Base-by-base conservation (phyloP, 495 filamentous ascomycete species). In the Penicillium canescens region DNA sequence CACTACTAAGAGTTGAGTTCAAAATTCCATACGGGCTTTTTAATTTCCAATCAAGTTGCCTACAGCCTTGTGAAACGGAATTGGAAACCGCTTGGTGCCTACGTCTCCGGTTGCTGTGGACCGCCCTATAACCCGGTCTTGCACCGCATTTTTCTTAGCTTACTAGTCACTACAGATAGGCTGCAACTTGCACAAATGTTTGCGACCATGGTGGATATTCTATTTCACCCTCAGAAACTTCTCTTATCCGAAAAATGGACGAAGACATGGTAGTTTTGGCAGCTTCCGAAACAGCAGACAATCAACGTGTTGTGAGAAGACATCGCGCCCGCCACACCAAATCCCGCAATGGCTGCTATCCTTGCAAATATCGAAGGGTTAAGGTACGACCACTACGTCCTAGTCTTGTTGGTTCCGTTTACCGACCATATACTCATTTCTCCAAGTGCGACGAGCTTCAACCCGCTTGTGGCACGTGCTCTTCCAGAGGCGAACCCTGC, bases 391-490 rank as follows among this genome's bases (percentile, higher is more conserved):
- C 24, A 18, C 11, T n/a, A n/a, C n/a, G n/a, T n/a, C n/a, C n/a
- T n/a, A n/a, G n/a, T n/a, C n/a, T n/a, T n/a, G n/a, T n/a, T n/a
- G n/a, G n/a, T n/a, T n/a, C n/a, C n/a, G n/a, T n/a, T n/a, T 12
- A 18, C 16, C 34, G 6, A 4, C 18, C 23, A 14, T 12, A 42
- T 44, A 31, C 57, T 50, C 14, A 54, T 45, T 4, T 20, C 13
- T 4, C 12, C 9, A 44, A 60, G 57, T 60, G 57, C 37, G 57
- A 60, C 42, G 57, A 60, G 24, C 37, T 47, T 18, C 46, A 39
- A 35, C 57, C 57, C 11, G 39, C 35, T 3, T 60, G 57, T 33
- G 47, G 53, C 28, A 34, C 57, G 31, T 60, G 57, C 24, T 37
- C 20, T 36, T 28, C 39, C 21, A 37, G 57, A 16, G 31, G 48